Base-by-base conservation (phyloP, 2,329 filamentous ascomycete species). In the Colletotrichum brevisporum region DNA sequence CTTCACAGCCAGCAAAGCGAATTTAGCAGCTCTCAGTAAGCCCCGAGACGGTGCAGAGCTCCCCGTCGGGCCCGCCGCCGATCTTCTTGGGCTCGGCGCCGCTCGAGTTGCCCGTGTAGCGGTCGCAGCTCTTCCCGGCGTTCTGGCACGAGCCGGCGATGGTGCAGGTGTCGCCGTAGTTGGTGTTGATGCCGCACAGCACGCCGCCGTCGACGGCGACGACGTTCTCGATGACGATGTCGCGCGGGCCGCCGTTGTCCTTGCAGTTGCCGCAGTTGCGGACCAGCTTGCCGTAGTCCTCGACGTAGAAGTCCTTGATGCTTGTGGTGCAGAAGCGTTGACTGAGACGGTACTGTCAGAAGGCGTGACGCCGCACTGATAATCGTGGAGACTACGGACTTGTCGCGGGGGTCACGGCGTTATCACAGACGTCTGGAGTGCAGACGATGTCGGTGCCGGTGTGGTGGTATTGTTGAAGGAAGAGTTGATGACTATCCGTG, bases 221-320 rank as follows among this genome's bases (percentile, higher is more conserved):
- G 21, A 77, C 70, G 54, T 77, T 76, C 72, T 81, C 78, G n/a
- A 83, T 75, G 63, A 80, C 76, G 56, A 83, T 18, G 61, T 64
- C 36, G 31, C 65, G 69, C n/a, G 69, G 45, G 15, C 57, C 69
- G 45, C 60, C 76, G 71, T 82, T 83, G 43, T 81, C 77, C 69
- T 78, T 79, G 74, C 77, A 73, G 60, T 73, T 86, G 54, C 85
- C 85, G 74, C 84, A 87, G 67, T 78, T 81, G 64, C 84, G 83
- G 67, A 83, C 83, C 10, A 87, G 76, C 73, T 86, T 87, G 54
- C 84, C 85, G 50, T 83, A 83, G 75, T 83, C 77, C 45, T 79
- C 76, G 57, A 76, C 79, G 71, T 79, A 81, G 74, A 80, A 86
- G 72, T 82, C 75, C 71, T 77, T 79, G 72, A 81, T 76, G 5